These are phyloP conservation scores for Podaxis sp. DNA, from an alignment of 768 basidiomycete genomes.

Conservation along the genomic window DNA sequence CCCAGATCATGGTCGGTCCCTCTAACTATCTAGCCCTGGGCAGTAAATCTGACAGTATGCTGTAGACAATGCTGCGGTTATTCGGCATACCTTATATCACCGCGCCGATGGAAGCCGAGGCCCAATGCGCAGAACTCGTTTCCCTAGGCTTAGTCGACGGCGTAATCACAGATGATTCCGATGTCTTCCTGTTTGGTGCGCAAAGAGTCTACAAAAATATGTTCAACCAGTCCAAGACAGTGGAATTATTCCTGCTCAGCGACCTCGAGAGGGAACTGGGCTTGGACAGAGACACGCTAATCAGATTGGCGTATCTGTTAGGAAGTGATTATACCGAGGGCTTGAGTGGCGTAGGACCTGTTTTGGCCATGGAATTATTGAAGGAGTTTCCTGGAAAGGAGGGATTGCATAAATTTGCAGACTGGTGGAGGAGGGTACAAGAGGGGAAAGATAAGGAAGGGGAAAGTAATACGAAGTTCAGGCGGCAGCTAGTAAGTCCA, in stretches of 20 bases:
- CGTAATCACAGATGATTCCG: slow-evolving; percentile 98
- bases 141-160: slow-evolving; percentile 87
- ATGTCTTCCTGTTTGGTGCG: slow-evolving; percentile 97
- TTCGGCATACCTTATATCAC: slow-evolving; percentile 99
- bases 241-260: slow-evolving; percentile 85
- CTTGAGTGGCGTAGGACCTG: slow-evolving; percentile 87
- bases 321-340: slow-evolving; percentile 98
- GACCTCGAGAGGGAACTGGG: slow-evolving; percentile 88
- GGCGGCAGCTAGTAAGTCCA: slow-evolving; percentile 72
- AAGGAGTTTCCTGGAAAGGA: slow-evolving; percentile 88
- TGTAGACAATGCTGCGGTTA: slow-evolving; percentile 80
- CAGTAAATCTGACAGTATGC: neutral
- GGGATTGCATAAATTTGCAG: slow-evolving; percentile 81
- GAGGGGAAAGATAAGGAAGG: slow-evolving; percentile 76
- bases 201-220: slow-evolving; percentile 97
- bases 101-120: slow-evolving; percentile 99
- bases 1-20: slow-evolving; percentile 65
- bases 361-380: slow-evolving; percentile 92
- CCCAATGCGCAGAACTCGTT: slow-evolving; percentile 93
- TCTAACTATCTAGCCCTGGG: neutral
- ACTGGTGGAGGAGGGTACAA: slow-evolving; percentile 95
- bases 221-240: slow-evolving; percentile 99
- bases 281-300: slow-evolving; percentile 78
- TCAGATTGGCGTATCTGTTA: slow-evolving; percentile 88
- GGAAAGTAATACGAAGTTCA: slow-evolving; percentile 74